Conservation (phyloP, 768 basidiomycete genomes). For the Dioszegia hungarica region DNA sequence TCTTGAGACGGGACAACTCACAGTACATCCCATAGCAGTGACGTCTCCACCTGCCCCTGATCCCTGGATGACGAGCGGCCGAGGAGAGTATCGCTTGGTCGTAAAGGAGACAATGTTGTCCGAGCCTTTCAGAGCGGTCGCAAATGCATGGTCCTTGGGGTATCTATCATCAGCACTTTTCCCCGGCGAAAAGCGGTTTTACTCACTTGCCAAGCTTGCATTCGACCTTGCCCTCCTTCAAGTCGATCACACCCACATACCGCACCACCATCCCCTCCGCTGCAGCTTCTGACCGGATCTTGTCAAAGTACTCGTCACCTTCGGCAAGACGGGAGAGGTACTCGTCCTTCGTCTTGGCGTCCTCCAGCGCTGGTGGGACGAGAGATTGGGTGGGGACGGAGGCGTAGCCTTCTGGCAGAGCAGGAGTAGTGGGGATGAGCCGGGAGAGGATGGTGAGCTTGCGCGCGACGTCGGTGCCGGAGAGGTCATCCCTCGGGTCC, state of each 20-base stretch:
- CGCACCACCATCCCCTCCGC: slow-evolving; percentile 77
- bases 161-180: slow-evolving; percentile 58
- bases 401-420: slow-evolving; percentile 69
- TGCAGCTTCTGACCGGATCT: slow-evolving; percentile 71
- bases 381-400: slow-evolving; percentile 80
- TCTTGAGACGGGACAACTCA: no score
- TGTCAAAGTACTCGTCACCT: slow-evolving; percentile 73
- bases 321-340: slow-evolving; percentile 75
- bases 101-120: slow-evolving; percentile 99
- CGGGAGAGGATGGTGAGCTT: slow-evolving; percentile 94
- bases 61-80: slow-evolving; percentile 90
- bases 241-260: slow-evolving; percentile 92
- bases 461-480: slow-evolving; percentile 92
- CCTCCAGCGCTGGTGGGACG: slow-evolving; percentile 69
- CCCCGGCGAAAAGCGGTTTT: neutral
- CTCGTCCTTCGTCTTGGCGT: slow-evolving; percentile 67
- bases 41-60: slow-evolving; percentile 97
- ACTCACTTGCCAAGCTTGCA: slow-evolving; percentile 84
- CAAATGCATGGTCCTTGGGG: slow-evolving; percentile 82
- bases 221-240: slow-evolving; percentile 64
- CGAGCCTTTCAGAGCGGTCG: slow-evolving; percentile 88
- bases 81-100: slow-evolving; percentile 79
- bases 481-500: slow-evolving; percentile 93
- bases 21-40: slow-evolving; percentile 93
- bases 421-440: slow-evolving; percentile 51